Evolutionary conservation across 2,329 filamentous ascomycete genomes (phyloP), one percentile per base, ranked within the genome.

Genomic region (Aspergillus sp.): DNA sequence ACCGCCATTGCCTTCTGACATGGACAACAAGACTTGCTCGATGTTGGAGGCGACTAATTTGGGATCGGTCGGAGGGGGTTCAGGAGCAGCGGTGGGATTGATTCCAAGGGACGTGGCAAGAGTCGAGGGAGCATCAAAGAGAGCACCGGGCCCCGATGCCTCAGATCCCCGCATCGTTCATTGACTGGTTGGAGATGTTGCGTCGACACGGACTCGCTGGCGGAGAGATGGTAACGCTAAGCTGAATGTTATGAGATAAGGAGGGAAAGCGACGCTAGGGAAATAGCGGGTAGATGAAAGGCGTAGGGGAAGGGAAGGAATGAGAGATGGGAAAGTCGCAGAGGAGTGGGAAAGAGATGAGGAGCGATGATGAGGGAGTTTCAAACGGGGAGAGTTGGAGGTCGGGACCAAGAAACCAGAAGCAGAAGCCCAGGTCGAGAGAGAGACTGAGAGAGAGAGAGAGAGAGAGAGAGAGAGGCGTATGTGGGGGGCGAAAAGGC

Each of bases 81-180:
- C 60, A 49, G 63, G 63, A 47, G 57, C 48, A 36, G 57, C 59
- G 65, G 71, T 66, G 47, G 71, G 65, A 58, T 53, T 71, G 64
- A 63, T 70, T 67, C 69, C 68, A 61, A 74, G 64, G 53, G 67
- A 64, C 17, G 71, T 74, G 57, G 64, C 69, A 59, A 76, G 66
- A 30, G 73, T 76, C 41, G 74, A 74, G 57, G 72, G 73, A 63
- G 71, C 67, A 66, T 66, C 70, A 60, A 66, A 71, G 68, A 73
- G 67, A 69, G 69, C 71, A 72, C 69, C 69, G 65, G 69, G 69
- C 69, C 69, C 71, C 73, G 74, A 72, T 73, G 72, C 71, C 72
- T 76, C 73, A 75, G 58, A 67, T 69, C 69, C 71, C 71, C 74
- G 74, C 74, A 76, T 76, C 63, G 71, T 76, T 76, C 73, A 76